Base-by-base conservation (phyloP, 2,329 filamentous ascomycete genomes). In the Colletotrichum sp. region DNA sequence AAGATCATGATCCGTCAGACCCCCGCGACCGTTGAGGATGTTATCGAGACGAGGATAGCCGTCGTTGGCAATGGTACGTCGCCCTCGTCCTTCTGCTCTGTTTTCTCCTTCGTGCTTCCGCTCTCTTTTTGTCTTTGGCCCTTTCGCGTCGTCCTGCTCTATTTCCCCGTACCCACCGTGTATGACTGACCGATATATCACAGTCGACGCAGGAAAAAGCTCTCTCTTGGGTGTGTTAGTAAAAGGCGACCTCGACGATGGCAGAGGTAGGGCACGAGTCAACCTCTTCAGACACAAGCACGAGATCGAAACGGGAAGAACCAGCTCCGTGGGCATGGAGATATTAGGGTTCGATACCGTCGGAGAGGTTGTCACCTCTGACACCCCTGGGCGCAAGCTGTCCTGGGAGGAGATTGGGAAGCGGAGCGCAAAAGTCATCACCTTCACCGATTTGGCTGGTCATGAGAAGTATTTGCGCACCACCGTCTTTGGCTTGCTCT, bases 361-460 rank as follows among this genome's bases (percentile, higher is more conserved):
- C 71, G 96, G 97, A 32, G 92, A 96, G 30, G 94, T 98, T 32
- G 91, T 98, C 18, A 91, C 93, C 18, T 96, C 95, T 52, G 94
- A 94, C 74, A 94, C 93, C 1, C 94, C 96, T 3, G 96, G 96
- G 2, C 92, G 97, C 83, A 95, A 91, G 79, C 88, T 98, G 39
- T 96, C 96, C 6, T 99, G 97, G 97, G 96, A 98, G 84, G 97
- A 99, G 84, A 98, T 99, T 82, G 97, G 97, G 70, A 95, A 94
- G 85, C 94, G 96, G 79, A 97, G 95, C 80, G 94, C 96, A 66
- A 99, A 99, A 88, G 96, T 99, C 67, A 98, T 98, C 80, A 95
- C 95, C 32, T 99, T 99, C 84, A 97, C 95, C 39, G 97, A 99
- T 84, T 88, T 99, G 78, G 97, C 97, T 7, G 97, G 97, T 34